A percentile compares a stretch with the other conserved stretches of the same genome.
Evolutionary conservation across 352 stramenopile genomes (phyloP).

Genomic region (Pythium oligandrum): DNA sequence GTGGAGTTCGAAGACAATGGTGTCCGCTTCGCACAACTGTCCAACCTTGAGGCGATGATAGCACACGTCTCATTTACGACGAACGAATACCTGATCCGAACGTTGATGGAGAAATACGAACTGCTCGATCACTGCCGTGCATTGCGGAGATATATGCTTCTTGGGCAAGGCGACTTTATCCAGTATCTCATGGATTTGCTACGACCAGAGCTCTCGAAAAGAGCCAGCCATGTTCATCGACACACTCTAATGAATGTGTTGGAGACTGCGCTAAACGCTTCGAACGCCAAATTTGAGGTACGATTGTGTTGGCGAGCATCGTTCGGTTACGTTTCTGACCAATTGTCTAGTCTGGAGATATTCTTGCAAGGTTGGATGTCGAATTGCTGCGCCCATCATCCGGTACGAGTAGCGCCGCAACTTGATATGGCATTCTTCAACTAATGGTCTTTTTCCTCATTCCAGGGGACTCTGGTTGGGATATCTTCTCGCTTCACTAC

Average conservation of each 20-base stretch:
- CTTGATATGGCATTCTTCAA: too few relatives aligned
- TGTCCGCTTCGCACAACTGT: slow-evolving; percentile 65
- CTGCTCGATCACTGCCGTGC: slow-evolving; percentile 93
- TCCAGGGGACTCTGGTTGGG: slow-evolving; percentile 89
- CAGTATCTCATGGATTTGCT: slow-evolving; percentile 95
- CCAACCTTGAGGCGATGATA: slow-evolving; percentile 72
- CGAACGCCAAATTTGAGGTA: slow-evolving; percentile 95
- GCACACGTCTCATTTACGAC: slow-evolving; percentile 72
- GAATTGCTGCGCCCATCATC: slow-evolving; percentile 81
- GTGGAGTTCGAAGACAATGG: slow-evolving; percentile 53
- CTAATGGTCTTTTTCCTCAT: too few relatives aligned
- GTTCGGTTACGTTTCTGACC: slow-evolving; percentile 1
- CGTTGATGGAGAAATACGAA: slow-evolving; percentile 91
- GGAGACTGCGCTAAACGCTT: slow-evolving; percentile 92
- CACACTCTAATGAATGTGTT: slow-evolving; percentile 94
- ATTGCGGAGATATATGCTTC: slow-evolving; percentile 96
- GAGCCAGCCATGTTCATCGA: slow-evolving; percentile 89
- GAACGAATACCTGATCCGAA: slow-evolving; percentile 90
- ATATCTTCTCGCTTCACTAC: slow-evolving; percentile 92
- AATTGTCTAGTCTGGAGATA: slow-evolving; percentile 64
- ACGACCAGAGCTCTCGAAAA: slow-evolving; percentile 87
- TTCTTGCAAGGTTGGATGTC: slow-evolving; percentile 91
- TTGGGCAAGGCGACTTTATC: slow-evolving; percentile 98
- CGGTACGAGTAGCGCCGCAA: slow-evolving; percentile 17
- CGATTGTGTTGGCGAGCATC: neutral